Evolutionary conservation across 2,329 filamentous ascomycete genomes (phyloP), one percentile per base, ranked within the genome.

Genomic region (Xylaria sp.): DNA sequence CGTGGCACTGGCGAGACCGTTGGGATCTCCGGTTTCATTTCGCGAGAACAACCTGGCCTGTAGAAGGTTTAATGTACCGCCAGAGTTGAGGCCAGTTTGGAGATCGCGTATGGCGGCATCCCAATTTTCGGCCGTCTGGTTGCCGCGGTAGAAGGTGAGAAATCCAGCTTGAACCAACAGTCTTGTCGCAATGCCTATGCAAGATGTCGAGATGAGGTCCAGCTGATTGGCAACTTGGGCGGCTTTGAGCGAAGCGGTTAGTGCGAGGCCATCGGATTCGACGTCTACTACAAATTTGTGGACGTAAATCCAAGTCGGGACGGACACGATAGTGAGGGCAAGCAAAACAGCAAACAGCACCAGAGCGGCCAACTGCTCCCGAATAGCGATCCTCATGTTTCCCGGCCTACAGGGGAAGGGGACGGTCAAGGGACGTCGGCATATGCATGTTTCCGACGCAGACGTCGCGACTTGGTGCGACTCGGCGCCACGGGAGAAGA

Each of bases 241-340:
- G 19, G 93, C 90, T 76, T 97, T 97, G 73, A 97, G 87, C 2
- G 91, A 93, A 6, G 94, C 94, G 1, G 92, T 92, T 65, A 97
- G 82, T 25, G 88, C 81, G 50, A 97, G 85, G 54, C 89, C 85
- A 54, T 85, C 82, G 12, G 85, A 78, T 73, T 84, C 80, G 68
- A 87, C 80, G 54, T 77, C 73, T 67, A 79, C 67, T 65, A 86
- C 83, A 70, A 85, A 86, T 64, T 77, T 74, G 69, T 86, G 82
- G 71, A 87, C 83, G 67, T 82, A 87, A 60, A 86, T 76, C 84
- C 84, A 87, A 75, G 89, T 91, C 71, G 93, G 92, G 66, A 97
- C 85, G 15, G 92, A 88, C 64, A 97, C 84, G 65, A 96, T 87
- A 58, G 89, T 87, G 65, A 97, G 84, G 57, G 89, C 89, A 60